Percentiles rank a stretch among this genome's conserved stretches.
phyloP scores from a whole-genome alignment of 2,329 filamentous ascomycete genomes.

The Botrytis paeoniae region DNA sequence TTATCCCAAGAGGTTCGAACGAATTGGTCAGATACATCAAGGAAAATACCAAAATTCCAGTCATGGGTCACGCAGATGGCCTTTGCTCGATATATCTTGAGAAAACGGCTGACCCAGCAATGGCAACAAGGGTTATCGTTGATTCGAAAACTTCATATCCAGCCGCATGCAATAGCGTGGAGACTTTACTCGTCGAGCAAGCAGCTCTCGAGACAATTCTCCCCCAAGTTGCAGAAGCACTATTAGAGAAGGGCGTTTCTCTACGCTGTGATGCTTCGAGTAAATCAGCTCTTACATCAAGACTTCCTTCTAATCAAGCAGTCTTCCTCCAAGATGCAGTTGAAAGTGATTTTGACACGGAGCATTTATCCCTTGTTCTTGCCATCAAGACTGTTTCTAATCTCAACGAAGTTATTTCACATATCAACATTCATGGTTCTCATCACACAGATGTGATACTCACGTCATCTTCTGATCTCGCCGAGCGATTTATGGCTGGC shows the following conservation, averaged over 20 bases:
- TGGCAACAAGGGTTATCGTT: conserved; percentile 73
- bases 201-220: conserved; percentile 64
- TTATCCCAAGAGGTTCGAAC: conserved; percentile 68
- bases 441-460: conserved; percentile 93
- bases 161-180: conserved; percentile 91
- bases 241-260: conserved; percentile 73
- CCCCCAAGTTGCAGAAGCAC: conserved; percentile 67
- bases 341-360: conserved; percentile 76
- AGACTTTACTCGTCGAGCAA: conserved; percentile 84
- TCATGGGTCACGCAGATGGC: conserved; percentile 93
- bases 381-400: conserved; percentile 75
- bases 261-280: conserved; percentile 74
- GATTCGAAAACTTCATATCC: conserved; percentile 95
- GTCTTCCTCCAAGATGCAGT: conserved; percentile 60
- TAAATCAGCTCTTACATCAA: conserved; percentile 58
- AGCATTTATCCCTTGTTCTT: conserved; percentile 81
- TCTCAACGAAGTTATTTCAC: conserved; percentile 69
- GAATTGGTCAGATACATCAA: conserved; percentile 67
- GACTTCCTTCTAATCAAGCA: conserved; percentile 44
- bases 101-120: conserved; percentile 66
- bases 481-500: conserved; percentile 77
- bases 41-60: conserved; percentile 85
- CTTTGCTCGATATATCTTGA: conserved; percentile 86
- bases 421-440: conserved; percentile 90
- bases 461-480: conserved; percentile 63